Percentiles rank a stretch among this genome's conserved stretches.
phyloP scores from a whole-genome alignment of 2,329 filamentous ascomycete genomes.

The Emergomyces africanus region DNA sequence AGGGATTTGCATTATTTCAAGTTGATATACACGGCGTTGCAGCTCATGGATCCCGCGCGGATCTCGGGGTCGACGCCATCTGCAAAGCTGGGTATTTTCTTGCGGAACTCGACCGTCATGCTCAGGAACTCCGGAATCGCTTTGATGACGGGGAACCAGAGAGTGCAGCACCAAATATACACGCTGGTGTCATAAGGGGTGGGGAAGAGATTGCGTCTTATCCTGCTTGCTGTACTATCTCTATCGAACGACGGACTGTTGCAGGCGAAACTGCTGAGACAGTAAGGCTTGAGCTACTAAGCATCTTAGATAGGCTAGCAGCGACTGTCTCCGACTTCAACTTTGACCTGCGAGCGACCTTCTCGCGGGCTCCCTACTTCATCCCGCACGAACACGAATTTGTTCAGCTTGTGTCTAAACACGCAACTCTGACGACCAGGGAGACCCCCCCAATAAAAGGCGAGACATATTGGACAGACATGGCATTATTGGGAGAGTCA shows the following conservation, averaged over 20 bases:
- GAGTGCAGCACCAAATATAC: slow-evolving; percentile 26
- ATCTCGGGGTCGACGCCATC: slow-evolving; percentile 39
- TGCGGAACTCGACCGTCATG: slow-evolving; percentile 1
- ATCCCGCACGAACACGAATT: neutral
- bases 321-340: neutral
- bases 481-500: neutral
- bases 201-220: slow-evolving; percentile 43
- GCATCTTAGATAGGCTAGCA: neutral
- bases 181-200: slow-evolving; percentile 38
- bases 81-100: slow-evolving; percentile 36
- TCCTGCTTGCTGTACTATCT: slow-evolving; percentile 36
- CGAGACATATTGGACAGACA: neutral
- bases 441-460: neutral
- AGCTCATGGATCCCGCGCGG: slow-evolving; percentile 25
- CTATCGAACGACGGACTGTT: slow-evolving; percentile 38
- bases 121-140: slow-evolving; percentile 29
- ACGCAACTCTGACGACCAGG: neutral
- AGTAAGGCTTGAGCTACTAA: neutral
- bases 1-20: slow-evolving; percentile 35
- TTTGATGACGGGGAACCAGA: slow-evolving; percentile 28
- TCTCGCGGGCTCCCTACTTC: neutral
- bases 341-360: neutral
- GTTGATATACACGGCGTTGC: slow-evolving; percentile 23
- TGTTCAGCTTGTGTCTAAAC: neutral
- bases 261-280: neutral